Evolutionary conservation across 306 rosid species (phyloP).

Genomic region (Purshia tridentata): DNA sequence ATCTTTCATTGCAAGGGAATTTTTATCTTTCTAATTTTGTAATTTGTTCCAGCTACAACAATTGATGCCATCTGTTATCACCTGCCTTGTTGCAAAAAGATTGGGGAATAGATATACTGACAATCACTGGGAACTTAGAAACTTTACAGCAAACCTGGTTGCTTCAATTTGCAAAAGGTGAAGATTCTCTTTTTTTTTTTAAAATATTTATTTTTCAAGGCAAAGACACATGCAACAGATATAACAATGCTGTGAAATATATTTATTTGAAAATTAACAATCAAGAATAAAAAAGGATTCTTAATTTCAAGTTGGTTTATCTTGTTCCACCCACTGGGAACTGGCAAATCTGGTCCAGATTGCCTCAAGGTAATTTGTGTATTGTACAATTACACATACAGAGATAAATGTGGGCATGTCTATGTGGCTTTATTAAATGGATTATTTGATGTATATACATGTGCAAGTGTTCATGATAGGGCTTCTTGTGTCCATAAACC

Average conservation of each 20-base stretch:
- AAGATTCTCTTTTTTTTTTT: conserved; percentile 29
- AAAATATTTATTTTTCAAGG: conserved; percentile 13
- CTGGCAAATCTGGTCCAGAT: neutral
- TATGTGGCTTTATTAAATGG: neutral
- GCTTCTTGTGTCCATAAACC: neutral
- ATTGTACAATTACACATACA: neutral
- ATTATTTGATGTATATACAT: neutral
- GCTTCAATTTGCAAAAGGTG: conserved; percentile 87
- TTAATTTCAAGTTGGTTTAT: neutral
- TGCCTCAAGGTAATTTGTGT: neutral
- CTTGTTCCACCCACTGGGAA: neutral
- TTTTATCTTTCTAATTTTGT: conserved; percentile 28
- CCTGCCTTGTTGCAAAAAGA: conserved; percentile 83
- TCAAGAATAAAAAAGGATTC: neutral
- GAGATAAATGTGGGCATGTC: neutral
- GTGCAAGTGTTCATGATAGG: neutral
- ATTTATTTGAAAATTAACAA: neutral
- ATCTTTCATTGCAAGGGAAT: conserved; percentile 3
- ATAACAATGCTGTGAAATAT: neutral
- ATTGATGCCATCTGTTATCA: conserved; percentile 84
- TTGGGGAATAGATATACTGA: conserved; percentile 73
- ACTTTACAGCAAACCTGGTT: conserved; percentile 70
- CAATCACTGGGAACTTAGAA: conserved; percentile 94
- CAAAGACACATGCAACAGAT: neutral
- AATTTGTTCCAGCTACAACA: conserved; percentile 70